Percentiles rank a stretch among this genome's conserved stretches.
Conservation (phyloP, 768 basidiomycete genomes). For the Cubamyces sp. region DNA sequence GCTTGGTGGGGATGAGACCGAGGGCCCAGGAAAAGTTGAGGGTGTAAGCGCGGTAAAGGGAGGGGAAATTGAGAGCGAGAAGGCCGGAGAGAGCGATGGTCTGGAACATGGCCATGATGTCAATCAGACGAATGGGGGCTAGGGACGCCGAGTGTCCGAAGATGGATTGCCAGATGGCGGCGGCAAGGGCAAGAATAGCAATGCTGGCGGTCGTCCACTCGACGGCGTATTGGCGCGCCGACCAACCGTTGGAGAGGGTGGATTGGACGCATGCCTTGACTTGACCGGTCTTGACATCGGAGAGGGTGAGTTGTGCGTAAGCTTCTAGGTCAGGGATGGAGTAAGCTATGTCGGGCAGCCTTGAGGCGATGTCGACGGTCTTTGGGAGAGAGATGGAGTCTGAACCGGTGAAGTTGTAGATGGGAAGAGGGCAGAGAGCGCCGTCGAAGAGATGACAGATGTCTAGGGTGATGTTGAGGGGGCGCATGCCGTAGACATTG, state of each 20-base stretch:
- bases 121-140: conserved; percentile 77
- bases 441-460: conserved; percentile 80
- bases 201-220: conserved; percentile 77
- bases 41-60: conserved; percentile 77
- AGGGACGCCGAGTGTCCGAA: conserved; percentile 60
- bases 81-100: conserved; percentile 79
- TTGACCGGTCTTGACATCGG: conserved; percentile 66
- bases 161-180: conserved; percentile 58
- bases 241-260: conserved; percentile 90
- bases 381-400: conserved; percentile 68
- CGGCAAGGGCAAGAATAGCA: conserved; percentile 59
- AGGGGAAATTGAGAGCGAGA: conserved; percentile 86
- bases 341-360: conserved; percentile 82
- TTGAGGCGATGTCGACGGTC: conserved; percentile 50
- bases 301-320: conserved; percentile 78
- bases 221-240: conserved; percentile 72
- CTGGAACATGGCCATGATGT: conserved; percentile 84
- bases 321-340: conserved; percentile 91
- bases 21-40: conserved; percentile 91
- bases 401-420: conserved; percentile 87
- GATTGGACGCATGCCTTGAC: conserved; percentile 91
- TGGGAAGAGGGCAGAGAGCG: conserved; percentile 79
- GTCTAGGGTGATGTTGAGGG: conserved; percentile 84
- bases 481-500: conserved; percentile 86
- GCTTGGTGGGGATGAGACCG: conserved; percentile 64